A percentile compares a stretch with the other conserved stretches of the same genome.
phyloP scores from a whole-genome alignment of 345 rosid genomes.

The Gossypium mustelinum region DNA sequence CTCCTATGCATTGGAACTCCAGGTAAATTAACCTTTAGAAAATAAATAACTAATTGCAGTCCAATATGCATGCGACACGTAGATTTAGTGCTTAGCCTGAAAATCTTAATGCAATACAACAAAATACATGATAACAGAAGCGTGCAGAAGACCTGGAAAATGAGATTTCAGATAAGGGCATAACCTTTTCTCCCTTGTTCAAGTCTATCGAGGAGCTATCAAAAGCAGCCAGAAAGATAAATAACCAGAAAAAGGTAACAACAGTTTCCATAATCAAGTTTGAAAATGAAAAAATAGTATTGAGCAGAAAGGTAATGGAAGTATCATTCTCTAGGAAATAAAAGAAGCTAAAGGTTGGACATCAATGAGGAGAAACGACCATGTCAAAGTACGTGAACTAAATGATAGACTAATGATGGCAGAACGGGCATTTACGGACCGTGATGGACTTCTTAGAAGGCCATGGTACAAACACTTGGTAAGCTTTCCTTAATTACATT shows the following conservation, averaged over 20 bases:
- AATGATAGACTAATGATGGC: constrained; percentile 81
- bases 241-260: constrained; percentile 49
- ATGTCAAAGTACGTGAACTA: constrained; percentile 36
- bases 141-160: constrained; percentile 47
- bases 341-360: constrained; percentile 34
- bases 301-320: constrained; percentile 8
- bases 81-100: not conserved
- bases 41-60: constrained; percentile 1
- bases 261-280: constrained; percentile 10
- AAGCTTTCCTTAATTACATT: constrained; percentile 12
- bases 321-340: not conserved
- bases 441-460: constrained; percentile 61
- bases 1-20: constrained; percentile 62
- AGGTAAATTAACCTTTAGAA: constrained; percentile 33
- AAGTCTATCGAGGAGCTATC: constrained; percentile 52
- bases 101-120: constrained; percentile 5
- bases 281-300: not conserved
- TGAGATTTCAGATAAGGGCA: constrained; percentile 34
- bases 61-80: not conserved
- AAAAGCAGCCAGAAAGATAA: constrained; percentile 47
- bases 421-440: constrained; percentile 69
- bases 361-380: constrained; percentile 1
- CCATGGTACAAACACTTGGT: constrained; percentile 82
- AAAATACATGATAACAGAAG: constrained; percentile 34
- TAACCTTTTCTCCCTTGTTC: constrained; percentile 43